These are phyloP conservation scores for Trichoderma parareesei DNA, from an alignment of 495 filamentous ascomycete species.

Conservation along the genomic window DNA sequence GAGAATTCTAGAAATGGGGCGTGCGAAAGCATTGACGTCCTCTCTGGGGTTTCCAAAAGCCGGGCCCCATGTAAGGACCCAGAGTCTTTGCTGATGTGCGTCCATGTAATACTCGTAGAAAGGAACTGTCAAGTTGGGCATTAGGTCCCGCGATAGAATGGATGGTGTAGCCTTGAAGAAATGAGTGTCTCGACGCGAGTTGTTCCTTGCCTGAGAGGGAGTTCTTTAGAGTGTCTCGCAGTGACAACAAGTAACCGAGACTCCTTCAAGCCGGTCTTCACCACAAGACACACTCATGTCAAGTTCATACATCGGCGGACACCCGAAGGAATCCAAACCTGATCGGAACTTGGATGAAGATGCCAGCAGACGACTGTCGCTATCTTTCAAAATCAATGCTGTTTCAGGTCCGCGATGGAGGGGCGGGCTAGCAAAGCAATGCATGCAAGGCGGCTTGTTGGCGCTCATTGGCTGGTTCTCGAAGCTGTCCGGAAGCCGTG, in stretches of 20 bases:
- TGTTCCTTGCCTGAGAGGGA: not conserved
- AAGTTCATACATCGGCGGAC: not conserved
- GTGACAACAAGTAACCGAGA: not conserved
- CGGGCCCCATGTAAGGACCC: too few species aligned
- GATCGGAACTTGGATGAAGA: not conserved
- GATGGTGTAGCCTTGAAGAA: too few species aligned
- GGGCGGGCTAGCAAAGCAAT: not conserved
- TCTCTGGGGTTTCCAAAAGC: too few species aligned
- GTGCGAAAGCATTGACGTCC: too few species aligned
- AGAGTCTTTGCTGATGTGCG: too few species aligned
- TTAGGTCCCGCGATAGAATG: too few species aligned
- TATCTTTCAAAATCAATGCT: not conserved
- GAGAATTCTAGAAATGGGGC: not conserved
- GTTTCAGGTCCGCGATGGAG: conserved; percentile 2
- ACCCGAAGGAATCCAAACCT: not conserved
- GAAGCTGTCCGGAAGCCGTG: not conserved
- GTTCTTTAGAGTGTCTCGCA: not conserved
- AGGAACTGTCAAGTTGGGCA: too few species aligned
- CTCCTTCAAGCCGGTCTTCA: not conserved
- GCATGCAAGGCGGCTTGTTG: not conserved
- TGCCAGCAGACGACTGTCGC: not conserved
- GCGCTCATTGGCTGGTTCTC: not conserved
- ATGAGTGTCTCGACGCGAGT: too few species aligned
- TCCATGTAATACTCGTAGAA: too few species aligned
- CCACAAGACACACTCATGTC: not conserved